A percentile compares a stretch with the other conserved stretches of the same genome.
phyloP scores from a whole-genome alignment of 768 basidiomycete species.

The Mycena amicta region DNA sequence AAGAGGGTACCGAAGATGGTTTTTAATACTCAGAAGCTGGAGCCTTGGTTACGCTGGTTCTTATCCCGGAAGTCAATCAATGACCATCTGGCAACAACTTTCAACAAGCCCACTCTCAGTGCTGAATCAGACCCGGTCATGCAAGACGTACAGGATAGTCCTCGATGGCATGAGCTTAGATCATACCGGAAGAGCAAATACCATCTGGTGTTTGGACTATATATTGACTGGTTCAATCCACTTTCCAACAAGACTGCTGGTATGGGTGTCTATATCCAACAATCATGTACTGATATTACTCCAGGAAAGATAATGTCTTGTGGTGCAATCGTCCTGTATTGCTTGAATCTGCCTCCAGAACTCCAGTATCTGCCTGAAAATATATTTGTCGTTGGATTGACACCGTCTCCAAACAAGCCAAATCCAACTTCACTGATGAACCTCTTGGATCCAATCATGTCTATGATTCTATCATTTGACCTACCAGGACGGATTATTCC shows the following conservation, averaged over 20 bases:
- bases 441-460: not conserved
- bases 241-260: constrained; percentile 24
- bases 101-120: not conserved
- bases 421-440: not conserved
- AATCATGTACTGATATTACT: no score
- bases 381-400: constrained; percentile 27
- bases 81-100: not conserved
- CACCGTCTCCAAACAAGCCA: constrained; percentile 30
- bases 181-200: not conserved
- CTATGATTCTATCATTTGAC: not conserved
- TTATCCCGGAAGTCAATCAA: not conserved
- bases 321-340: constrained; percentile 21
- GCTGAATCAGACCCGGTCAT: not conserved
- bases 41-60: not conserved
- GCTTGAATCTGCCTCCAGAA: constrained; percentile 28
- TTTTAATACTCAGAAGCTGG: constrained; percentile 13
- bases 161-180: constrained; percentile 10
- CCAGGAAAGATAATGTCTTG: constrained; percentile 14
- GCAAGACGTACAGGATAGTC: constrained; percentile 13
- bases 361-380: constrained; percentile 26
- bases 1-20: constrained; percentile 10
- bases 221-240: constrained; percentile 32
- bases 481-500: not conserved
- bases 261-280: no score
- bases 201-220: constrained; percentile 26